These are phyloP conservation scores for Lyophyllum atratum DNA, from an alignment of 768 basidiomycete genomes.

Conservation along the genomic window DNA sequence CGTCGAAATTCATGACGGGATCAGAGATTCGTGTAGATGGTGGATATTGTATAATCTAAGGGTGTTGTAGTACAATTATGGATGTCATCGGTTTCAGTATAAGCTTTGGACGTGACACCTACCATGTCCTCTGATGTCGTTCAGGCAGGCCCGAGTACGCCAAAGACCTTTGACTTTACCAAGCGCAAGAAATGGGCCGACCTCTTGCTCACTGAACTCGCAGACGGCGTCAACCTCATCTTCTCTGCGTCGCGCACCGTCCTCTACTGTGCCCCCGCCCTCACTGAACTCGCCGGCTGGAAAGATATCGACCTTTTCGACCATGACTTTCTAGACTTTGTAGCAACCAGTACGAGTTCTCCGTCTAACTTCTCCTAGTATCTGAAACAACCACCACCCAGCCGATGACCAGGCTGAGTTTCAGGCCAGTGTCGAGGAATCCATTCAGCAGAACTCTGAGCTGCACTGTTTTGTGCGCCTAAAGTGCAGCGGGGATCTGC, in stretches of 20 bases:
- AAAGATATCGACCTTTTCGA: constrained; percentile 72
- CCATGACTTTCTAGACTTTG: constrained; percentile 60
- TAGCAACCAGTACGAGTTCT: constrained; percentile 54
- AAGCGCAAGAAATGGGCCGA: constrained; percentile 89
- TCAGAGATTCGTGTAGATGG: constrained; percentile 86
- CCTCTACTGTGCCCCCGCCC: constrained; percentile 67
- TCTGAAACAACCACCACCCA: constrained; percentile 26
- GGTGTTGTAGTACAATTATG: not conserved
- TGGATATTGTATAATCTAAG: constrained; percentile 61
- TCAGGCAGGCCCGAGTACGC: constrained; percentile 19
- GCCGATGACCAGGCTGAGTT: constrained; percentile 63
- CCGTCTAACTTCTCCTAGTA: not conserved
- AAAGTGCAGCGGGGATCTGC: constrained; percentile 40
- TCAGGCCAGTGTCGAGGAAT: constrained; percentile 54
- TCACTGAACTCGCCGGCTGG: constrained; percentile 80
- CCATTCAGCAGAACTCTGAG: constrained; percentile 49
- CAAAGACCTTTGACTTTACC: constrained; percentile 72
- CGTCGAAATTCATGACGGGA: constrained; percentile 89
- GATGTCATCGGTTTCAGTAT: not conserved
- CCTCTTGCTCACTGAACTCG: constrained; percentile 72
- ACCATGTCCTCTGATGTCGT: constrained; percentile 9
- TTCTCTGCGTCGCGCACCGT: constrained; percentile 64
- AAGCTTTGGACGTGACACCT: not conserved
- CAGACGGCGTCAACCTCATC: constrained; percentile 71
- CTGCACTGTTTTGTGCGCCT: constrained; percentile 64